A percentile compares a stretch with the other conserved stretches of the same genome.
These are phyloP conservation scores for Berkeleyomyces rouxiae DNA, from an alignment of 2,329 filamentous ascomycete species.

Conservation along the genomic window DNA sequence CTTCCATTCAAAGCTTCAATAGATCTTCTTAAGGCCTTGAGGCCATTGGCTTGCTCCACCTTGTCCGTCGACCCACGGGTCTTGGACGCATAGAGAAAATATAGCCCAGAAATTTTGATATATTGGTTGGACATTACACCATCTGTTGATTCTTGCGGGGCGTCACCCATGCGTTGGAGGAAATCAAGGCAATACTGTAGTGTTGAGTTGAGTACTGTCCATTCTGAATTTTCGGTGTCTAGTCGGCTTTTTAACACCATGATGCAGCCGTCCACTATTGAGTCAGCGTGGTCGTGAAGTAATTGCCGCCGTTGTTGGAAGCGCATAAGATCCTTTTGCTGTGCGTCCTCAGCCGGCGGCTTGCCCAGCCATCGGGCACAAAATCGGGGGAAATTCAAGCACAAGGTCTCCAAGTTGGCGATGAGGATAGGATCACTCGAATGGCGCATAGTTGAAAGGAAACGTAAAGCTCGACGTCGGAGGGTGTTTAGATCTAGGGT, in stretches of 20 bases:
- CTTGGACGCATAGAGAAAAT: constrained; percentile 36
- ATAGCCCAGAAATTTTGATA: constrained; percentile 54
- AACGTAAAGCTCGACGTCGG: constrained; percentile 35
- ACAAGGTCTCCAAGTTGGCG: constrained; percentile 35
- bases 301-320: constrained; percentile 43
- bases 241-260: constrained; percentile 38
- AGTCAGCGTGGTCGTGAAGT: constrained; percentile 34
- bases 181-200: constrained; percentile 39
- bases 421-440: constrained; percentile 16
- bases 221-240: constrained; percentile 30
- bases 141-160: constrained; percentile 17
- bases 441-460: constrained; percentile 22
- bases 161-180: constrained; percentile 34
- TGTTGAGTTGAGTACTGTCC: constrained; percentile 39
- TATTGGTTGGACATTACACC: constrained; percentile 30
- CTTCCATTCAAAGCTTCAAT: constrained; percentile 44
- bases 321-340: constrained; percentile 40
- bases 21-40: constrained; percentile 45
- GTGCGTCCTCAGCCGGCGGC: constrained; percentile 31
- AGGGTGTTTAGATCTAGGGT: constrained; percentile 38
- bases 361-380: constrained; percentile 45
- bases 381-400: constrained; percentile 43
- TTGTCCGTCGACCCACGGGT: constrained; percentile 27
- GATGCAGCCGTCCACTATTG: constrained; percentile 43
- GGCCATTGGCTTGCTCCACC: constrained; percentile 26